Percentiles rank a stretch among this genome's conserved stretches.
Evolutionary conservation across 1,284 basidiomycete genomes (phyloP).

Genomic region (Trichosporon sp.): DNA sequence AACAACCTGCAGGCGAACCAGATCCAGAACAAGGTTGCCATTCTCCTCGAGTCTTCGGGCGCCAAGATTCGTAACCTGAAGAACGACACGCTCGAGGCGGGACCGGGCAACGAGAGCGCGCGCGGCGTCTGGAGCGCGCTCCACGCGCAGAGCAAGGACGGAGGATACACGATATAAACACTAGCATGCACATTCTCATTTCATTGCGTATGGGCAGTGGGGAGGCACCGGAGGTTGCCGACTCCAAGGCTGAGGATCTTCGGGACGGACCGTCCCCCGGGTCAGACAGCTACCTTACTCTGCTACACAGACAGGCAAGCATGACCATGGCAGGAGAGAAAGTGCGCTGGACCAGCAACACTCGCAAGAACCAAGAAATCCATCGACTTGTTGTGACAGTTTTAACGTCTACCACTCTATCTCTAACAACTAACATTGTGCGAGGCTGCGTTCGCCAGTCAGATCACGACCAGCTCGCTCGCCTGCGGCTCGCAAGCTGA

Average conservation of each 20-base stretch:
- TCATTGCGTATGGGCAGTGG: neutral
- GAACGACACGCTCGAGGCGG: conserved; percentile 53
- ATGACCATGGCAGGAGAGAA: no score
- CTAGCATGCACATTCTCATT: conserved; percentile 5
- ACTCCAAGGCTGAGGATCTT: no score
- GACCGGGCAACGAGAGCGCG: conserved; percentile 51
- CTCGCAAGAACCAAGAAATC: neutral
- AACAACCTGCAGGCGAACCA: conserved; percentile 54
- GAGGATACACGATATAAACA: conserved; percentile 51
- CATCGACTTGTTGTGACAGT: neutral
- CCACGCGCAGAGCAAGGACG: conserved; percentile 46
- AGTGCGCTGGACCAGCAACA: no score
- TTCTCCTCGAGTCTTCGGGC: conserved; percentile 54
- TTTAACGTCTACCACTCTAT: neutral
- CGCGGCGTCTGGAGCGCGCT: conserved; percentile 55
- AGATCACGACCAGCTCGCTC: neutral
- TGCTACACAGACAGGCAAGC: no score
- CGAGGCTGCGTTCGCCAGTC: no score
- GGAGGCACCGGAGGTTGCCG: no score
- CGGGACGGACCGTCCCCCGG: no score
- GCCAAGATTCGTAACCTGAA: conserved; percentile 55
- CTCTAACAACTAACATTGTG: neutral
- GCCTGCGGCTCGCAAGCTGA: neutral
- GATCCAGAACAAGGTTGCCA: conserved; percentile 54
- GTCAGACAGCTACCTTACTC: no score